Base-by-base conservation (phyloP, 805 yeast species). In the Monosporozyma solicola region DNA sequence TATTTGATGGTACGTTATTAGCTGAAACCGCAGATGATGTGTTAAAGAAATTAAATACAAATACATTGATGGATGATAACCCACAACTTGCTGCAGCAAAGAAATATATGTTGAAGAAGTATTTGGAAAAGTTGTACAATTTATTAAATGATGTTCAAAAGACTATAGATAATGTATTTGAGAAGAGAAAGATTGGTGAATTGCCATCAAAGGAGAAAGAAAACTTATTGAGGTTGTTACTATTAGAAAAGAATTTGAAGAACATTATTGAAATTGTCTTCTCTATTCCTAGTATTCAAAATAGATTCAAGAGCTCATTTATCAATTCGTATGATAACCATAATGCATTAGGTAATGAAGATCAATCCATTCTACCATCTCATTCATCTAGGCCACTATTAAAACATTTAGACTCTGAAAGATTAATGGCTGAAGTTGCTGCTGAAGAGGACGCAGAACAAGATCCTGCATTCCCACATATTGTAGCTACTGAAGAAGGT, bases 1-100 rank as follows among this genome's bases (percentile, higher is more conserved):
- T 85, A 65, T 85, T 83, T 64, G 92, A 85, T 69, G 94, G 92
- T 7, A 77, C 87, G 0, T 70, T 85, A 54, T 73, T 85, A 47
- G 82, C 87, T 62, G 84, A 83, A 64, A 77, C 88, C 1, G 91
- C 90, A 0, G 87, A 83, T 53, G 79, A 80, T 54, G 68, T 85
- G 53, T 67, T 85, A 50, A 79, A 74, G 50, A 72, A 69, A 54
- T 58, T 72, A 33, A 65, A 65, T 41, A 53, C 60, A 58, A 9
- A 53, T 59, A 32, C 69, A 69, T 49, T 65, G 48, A 72, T 76
- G 50, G 71, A 69, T 48, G 65, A 72, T 49, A 16, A 35, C 15
- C 39, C 39, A 35, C 39, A 35, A 5, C 39, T 35, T 35, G 39
- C 39, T 35, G 39, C 39, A 7, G 64, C 74, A 2, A 67, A 69